phyloP scores from a whole-genome alignment of 2,329 filamentous ascomycete genomes.

The Ascochyta lentis region DNA sequence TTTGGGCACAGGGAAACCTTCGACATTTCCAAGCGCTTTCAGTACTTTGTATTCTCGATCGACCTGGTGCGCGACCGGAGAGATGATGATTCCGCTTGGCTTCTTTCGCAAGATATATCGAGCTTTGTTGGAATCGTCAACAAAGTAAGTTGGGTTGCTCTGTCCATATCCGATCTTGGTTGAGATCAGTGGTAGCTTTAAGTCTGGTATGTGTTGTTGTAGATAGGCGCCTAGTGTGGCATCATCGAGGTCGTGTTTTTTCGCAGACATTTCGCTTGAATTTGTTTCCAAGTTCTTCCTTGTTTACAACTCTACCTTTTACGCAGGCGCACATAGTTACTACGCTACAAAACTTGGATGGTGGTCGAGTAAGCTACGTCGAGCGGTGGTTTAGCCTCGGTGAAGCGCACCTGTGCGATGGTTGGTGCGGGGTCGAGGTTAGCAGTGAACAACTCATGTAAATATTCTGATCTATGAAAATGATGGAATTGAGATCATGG shows the following conservation, averaged over 20 bases:
- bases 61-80: slow-evolving; percentile 91
- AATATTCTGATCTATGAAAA: not conserved
- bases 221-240: slow-evolving; percentile 39
- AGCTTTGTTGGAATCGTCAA: slow-evolving; percentile 69
- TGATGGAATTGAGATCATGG: not conserved
- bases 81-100: slow-evolving; percentile 87
- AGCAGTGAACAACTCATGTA: not conserved
- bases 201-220: slow-evolving; percentile 29
- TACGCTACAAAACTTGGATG: not conserved
- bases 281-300: not conserved
- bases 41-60: slow-evolving; percentile 93
- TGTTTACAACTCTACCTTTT: not conserved
- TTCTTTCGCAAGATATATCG: slow-evolving; percentile 94
- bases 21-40: slow-evolving; percentile 72
- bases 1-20: slow-evolving; percentile 85
- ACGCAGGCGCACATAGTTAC: not conserved
- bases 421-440: slow-evolving; percentile 18
- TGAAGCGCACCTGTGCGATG: slow-evolving; percentile 3
- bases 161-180: slow-evolving; percentile 92
- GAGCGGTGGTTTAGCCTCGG: slow-evolving; percentile 20
- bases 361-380: slow-evolving; percentile 18
- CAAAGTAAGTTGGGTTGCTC: slow-evolving; percentile 93
- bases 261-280: not conserved
- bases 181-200: slow-evolving; percentile 37
- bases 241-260: slow-evolving; percentile 41